Evolutionary conservation across 2,329 filamentous ascomycete genomes (phyloP), one percentile per base, ranked within the genome.

Genomic region (Colletotrichum ledebouriae): DNA sequence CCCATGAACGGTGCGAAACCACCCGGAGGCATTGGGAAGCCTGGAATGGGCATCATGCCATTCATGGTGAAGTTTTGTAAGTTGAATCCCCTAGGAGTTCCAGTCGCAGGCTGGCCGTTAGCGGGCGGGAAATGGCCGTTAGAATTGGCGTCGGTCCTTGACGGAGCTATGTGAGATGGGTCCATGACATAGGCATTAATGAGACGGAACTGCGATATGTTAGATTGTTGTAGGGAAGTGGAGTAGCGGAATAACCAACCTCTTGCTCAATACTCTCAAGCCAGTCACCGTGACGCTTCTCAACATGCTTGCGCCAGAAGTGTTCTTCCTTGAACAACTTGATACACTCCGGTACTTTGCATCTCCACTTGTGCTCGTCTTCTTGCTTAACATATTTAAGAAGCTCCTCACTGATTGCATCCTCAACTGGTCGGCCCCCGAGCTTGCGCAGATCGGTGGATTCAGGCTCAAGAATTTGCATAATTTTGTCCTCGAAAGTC

Each of bases 281-380:
- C 92, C 94, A 99, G 61, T 98, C 95, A 0, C 87, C 78, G 78
- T 99, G 96, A 66, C 97, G 90, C 83, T 99, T 99, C 81, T 98
- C 95, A 15, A 98, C 91, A 75, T 99, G 96, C 84, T 99, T 99
- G 75, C 90, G 91, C 95, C 97, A 99, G 78, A 99, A 99, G 74
- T 95, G 90, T 49, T 97, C 92, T 67, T 96, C 96, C 79, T 98
- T 98, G 86, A 99, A 99, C 7, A 99, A 84, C 80, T 99, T 99
- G 11, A 92, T 92, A 80, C 96, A 99, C 44, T 98, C 94, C 1
- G 95, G 95, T 4, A 97, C 94, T 79, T 96, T 97, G 86, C 96
- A 99, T 69, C 97, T 90, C 85, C 91, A 99, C 78, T 98, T 98
- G 75, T 95, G 91, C 78, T 98, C 94, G 74, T 99, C 97, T 78